Evolutionary conservation across 371 early-diverging fungal species (phyloP).

Genomic region (Lichtheimia ornata): DNA sequence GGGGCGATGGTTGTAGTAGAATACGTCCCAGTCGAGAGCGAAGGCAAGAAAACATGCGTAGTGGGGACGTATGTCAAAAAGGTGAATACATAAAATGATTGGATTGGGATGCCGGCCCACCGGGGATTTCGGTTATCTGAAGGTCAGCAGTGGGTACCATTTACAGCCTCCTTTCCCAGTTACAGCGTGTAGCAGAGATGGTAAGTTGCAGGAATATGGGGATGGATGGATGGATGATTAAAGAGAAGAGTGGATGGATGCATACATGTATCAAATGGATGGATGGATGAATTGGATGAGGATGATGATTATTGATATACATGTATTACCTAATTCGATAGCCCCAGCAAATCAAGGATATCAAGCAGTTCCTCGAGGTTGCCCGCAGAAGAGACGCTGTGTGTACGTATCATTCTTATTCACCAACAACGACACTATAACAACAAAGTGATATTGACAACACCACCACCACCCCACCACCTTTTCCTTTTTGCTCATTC

Average conservation of each 20-base stretch:
- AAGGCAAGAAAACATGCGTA: no score
- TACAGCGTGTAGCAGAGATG: conserved; percentile 5
- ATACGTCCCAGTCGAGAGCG: no score
- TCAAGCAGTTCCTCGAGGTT: conserved; percentile 96
- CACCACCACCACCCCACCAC: no score
- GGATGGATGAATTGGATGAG: not conserved
- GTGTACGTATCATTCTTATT: conserved; percentile 40
- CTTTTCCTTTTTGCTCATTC: not conserved
- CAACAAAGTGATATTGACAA: no score
- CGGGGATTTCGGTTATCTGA: no score
- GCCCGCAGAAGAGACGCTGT: conserved; percentile 96
- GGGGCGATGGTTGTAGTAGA: no score
- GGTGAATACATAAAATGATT: no score
- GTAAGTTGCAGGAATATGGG: not conserved
- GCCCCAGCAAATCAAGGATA: conserved; percentile 97
- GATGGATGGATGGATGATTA: not conserved
- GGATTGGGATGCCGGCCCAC: no score
- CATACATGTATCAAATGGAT: no score
- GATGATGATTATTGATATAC: not conserved
- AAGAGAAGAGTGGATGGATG: not conserved
- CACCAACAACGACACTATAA: not conserved
- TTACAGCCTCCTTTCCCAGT: not conserved
- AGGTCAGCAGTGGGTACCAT: no score
- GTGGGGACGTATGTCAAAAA: no score
- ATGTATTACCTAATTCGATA: conserved; percentile 24